phyloP scores from a whole-genome alignment of 306 rosid genomes.

The Rosa chinensis region DNA sequence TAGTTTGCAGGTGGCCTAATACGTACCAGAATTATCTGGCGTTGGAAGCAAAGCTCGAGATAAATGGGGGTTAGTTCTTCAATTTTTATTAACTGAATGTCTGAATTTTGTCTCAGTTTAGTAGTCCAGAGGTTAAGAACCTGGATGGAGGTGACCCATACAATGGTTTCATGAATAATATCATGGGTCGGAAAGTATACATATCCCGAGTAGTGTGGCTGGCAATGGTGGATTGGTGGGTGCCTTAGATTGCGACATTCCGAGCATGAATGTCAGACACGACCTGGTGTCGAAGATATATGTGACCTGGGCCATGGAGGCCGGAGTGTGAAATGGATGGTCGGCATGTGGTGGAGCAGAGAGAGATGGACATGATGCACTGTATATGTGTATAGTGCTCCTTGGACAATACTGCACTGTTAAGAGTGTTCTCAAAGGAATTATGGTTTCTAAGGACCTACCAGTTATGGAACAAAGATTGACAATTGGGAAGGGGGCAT shows the following conservation, averaged over 20 bases:
- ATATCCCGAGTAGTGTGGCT: not conserved
- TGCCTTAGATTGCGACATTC: not conserved
- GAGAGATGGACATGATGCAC: conserved; percentile 1
- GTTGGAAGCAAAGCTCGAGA: not conserved
- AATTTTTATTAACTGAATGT: not conserved
- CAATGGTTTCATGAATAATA: not conserved
- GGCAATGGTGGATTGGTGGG: not conserved
- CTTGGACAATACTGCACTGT: not conserved
- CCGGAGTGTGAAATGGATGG: conserved; percentile 5
- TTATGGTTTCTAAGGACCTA: conserved; percentile 6
- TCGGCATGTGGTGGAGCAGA: not conserved
- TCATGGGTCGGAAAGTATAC: not conserved
- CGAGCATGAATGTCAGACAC: conserved; percentile 6
- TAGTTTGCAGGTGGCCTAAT: not conserved
- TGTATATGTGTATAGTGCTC: not conserved
- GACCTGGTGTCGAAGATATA: not conserved
- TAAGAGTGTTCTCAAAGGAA: not conserved
- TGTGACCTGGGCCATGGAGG: conserved; percentile 11
- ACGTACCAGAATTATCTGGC: too few relatives aligned
- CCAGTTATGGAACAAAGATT: not conserved
- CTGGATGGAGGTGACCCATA: not conserved
- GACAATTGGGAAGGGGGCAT: not conserved
- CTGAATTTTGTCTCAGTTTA: not conserved
- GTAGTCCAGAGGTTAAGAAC: not conserved
- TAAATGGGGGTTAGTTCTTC: not conserved